Conservation (phyloP, 805 yeast species). For the Metschnikowia aberdeeniae region DNA sequence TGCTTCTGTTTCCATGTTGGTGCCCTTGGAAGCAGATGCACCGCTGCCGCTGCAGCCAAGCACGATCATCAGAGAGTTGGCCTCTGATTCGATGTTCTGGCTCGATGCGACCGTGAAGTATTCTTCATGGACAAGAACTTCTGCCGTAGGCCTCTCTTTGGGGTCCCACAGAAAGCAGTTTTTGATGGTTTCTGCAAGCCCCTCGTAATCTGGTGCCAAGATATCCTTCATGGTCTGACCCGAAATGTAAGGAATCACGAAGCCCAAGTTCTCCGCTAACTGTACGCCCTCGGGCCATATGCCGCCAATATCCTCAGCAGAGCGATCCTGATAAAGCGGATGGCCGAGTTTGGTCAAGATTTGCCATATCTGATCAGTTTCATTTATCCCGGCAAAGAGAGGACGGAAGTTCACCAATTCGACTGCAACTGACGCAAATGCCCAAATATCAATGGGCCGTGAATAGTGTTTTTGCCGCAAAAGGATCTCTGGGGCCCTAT, state of each 20-base stretch:
- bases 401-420: slow-evolving; percentile 74
- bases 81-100: background rate
- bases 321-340: slow-evolving; percentile 43
- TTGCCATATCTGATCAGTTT: slow-evolving; percentile 71
- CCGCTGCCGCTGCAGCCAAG: background rate
- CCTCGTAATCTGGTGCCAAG: slow-evolving; percentile 21
- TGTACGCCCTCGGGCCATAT: slow-evolving; percentile 62
- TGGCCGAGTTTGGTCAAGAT: slow-evolving; percentile 69
- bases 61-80: slow-evolving; percentile 3
- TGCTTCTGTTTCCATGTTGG: background rate
- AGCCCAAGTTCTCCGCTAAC: slow-evolving; percentile 52
- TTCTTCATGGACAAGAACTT: slow-evolving; percentile 43
- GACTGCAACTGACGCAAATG: slow-evolving; percentile 74
- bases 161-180: slow-evolving; percentile 79
- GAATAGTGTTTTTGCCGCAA: slow-evolving; percentile 60
- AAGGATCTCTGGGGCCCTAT: slow-evolving; percentile 76
- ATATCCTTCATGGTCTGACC: slow-evolving; percentile 37
- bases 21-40: background rate
- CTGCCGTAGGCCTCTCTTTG: slow-evolving; percentile 50
- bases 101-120: slow-evolving; percentile 44
- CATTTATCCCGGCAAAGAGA: slow-evolving; percentile 78
- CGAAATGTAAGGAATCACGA: slow-evolving; percentile 50
- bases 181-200: slow-evolving; percentile 40
- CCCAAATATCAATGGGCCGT: slow-evolving; percentile 78
- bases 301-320: slow-evolving; percentile 50